phyloP scores from a whole-genome alignment of 2,329 filamentous ascomycete species.

The Knufia petricola region DNA sequence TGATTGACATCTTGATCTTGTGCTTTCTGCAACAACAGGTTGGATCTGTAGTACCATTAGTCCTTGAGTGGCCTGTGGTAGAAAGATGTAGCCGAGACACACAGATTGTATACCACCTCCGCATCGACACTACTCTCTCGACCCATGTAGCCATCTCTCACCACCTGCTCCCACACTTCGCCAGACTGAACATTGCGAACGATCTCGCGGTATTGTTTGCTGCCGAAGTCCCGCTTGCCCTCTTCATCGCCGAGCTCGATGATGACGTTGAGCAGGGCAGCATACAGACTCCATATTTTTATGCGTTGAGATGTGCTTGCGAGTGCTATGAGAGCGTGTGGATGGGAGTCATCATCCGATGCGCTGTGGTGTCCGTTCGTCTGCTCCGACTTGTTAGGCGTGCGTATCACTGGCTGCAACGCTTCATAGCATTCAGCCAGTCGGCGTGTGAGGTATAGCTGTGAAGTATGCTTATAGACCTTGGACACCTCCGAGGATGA shows the following conservation, averaged over 20 bases:
- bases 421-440: conserved; percentile 81
- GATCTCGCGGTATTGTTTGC: conserved; percentile 71
- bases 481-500: conserved; percentile 60
- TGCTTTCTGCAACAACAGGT: conserved; percentile 81
- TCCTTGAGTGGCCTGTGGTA: not conserved
- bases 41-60: conserved; percentile 53
- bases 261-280: conserved; percentile 85
- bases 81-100: conserved; percentile 20
- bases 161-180: conserved; percentile 88
- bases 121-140: conserved; percentile 84
- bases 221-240: conserved; percentile 79
- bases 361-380: conserved; percentile 26
- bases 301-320: conserved; percentile 75
- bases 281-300: conserved; percentile 95
- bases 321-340: conserved; percentile 63
- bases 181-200: conserved; percentile 80
- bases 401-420: conserved; percentile 69
- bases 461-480: conserved; percentile 86
- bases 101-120: conserved; percentile 64
- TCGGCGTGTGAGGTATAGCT: conserved; percentile 87
- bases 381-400: conserved; percentile 29
- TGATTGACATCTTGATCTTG: conserved; percentile 76
- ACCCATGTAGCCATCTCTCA: conserved; percentile 76
- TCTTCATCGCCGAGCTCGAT: conserved; percentile 82
- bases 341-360: conserved; percentile 35